Percentiles rank a stretch among this genome's conserved stretches.
These are phyloP conservation scores for Botrytis byssoidea DNA, from an alignment of 2,329 filamentous ascomycete species.

Conservation along the genomic window DNA sequence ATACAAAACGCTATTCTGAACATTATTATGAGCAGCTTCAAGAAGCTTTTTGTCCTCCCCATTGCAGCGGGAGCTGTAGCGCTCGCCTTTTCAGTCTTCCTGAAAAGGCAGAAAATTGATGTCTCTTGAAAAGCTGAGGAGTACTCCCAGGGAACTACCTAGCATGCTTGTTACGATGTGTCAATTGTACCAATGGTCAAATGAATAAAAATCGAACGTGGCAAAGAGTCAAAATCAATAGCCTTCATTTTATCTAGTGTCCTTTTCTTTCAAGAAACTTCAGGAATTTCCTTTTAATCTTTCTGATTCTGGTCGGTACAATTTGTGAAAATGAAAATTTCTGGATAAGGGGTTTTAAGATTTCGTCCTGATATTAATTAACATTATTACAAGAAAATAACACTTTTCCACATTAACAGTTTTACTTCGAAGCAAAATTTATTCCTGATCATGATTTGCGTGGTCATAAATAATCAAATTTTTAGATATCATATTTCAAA, in stretches of 20 bases:
- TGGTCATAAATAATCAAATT: neutral
- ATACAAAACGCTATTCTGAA: conserved; percentile 28
- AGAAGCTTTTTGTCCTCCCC: conserved; percentile 33
- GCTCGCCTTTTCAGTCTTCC: conserved; percentile 30
- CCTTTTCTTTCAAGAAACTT: neutral
- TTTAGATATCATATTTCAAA: too few relatives aligned
- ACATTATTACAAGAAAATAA: neutral
- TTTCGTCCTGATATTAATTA: neutral
- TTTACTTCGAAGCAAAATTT: neutral
- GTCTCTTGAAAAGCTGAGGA: neutral
- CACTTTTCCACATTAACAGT: neutral
- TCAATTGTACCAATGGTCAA: neutral
- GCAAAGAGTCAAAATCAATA: neutral
- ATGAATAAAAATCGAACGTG: neutral
- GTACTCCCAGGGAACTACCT: neutral
- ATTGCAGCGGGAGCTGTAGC: conserved; percentile 34
- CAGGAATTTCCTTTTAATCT: neutral
- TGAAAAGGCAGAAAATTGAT: conserved; percentile 32
- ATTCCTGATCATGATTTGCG: neutral
- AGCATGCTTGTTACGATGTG: neutral
- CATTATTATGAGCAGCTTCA: conserved; percentile 35
- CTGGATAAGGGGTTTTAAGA: neutral
- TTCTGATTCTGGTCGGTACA: neutral
- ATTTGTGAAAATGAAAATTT: neutral
- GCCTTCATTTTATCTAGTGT: too few relatives aligned